These are phyloP conservation scores for Fragosphaeria purpurea DNA, from an alignment of 2,329 filamentous ascomycete species.

Conservation along the genomic window DNA sequence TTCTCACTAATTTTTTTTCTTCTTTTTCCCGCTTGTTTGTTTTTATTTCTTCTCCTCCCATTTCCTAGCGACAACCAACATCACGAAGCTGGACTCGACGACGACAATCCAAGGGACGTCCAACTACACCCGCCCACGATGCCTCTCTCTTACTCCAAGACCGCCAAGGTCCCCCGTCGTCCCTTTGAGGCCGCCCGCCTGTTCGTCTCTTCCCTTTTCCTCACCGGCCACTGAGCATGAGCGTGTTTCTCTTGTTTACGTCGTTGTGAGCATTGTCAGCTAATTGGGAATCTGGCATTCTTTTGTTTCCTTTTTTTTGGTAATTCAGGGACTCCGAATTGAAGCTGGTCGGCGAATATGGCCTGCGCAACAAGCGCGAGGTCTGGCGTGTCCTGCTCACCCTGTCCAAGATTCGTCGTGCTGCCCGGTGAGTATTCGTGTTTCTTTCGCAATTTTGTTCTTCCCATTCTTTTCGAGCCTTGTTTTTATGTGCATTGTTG, in stretches of 20 bases:
- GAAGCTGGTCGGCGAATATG: conserved; percentile 99
- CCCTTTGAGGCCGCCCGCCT: conserved; percentile 99
- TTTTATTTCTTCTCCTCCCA: not conserved
- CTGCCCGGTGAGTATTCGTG: conserved; percentile 69
- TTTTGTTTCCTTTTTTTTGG: conserved; percentile 1
- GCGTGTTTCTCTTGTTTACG: conserved; percentile 87
- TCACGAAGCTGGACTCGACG: no score
- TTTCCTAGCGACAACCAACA: not conserved
- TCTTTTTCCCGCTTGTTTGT: conserved; percentile 1
- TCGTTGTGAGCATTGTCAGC: conserved; percentile 58
- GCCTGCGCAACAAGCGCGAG: conserved; percentile 99
- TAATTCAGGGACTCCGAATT: conserved; percentile 85
- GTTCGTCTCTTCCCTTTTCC: conserved; percentile 56
- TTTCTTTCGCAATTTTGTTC: not conserved
- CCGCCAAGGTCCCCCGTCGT: conserved; percentile 90
- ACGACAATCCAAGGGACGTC: no score
- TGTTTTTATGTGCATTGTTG: no score
- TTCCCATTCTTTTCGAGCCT: not conserved
- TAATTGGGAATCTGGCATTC: conserved; percentile 7
- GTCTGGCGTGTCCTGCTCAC: conserved; percentile 99
- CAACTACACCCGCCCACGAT: conserved; percentile 3
- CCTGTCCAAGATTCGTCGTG: conserved; percentile 99
- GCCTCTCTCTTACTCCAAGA: conserved; percentile 86
- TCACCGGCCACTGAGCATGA: conserved; percentile 76
- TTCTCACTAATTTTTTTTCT: not conserved